These are phyloP conservation scores for Ogataea trehaloabstinens DNA, from an alignment of 805 yeast genomes.

Conservation along the genomic window DNA sequence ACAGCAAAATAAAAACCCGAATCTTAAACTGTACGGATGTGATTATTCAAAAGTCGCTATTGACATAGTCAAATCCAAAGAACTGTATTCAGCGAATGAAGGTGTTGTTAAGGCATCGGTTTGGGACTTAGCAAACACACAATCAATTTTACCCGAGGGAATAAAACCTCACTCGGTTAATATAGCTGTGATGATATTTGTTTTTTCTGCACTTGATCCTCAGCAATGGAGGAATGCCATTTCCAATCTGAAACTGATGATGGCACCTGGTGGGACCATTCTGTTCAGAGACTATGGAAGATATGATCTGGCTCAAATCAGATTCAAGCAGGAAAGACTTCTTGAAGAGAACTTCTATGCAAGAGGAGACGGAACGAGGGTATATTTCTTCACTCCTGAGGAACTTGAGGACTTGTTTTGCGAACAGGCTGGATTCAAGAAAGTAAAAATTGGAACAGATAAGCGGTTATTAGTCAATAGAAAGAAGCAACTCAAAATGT, in stretches of 20 bases:
- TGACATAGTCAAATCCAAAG: slow-evolving; percentile 69
- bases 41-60: slow-evolving; percentile 91
- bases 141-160: slow-evolving; percentile 76
- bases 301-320: slow-evolving; percentile 90
- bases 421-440: slow-evolving; percentile 50
- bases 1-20: slow-evolving; percentile 76
- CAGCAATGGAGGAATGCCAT: slow-evolving; percentile 87
- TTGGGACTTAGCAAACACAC: slow-evolving; percentile 89
- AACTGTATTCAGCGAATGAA: slow-evolving; percentile 53
- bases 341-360: slow-evolving; percentile 92
- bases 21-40: slow-evolving; percentile 73
- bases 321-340: slow-evolving; percentile 85
- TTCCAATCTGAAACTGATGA: slow-evolving; percentile 59
- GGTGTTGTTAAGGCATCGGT: slow-evolving; percentile 72
- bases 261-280: slow-evolving; percentile 92
- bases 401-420: slow-evolving; percentile 77
- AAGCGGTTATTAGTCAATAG: slow-evolving; percentile 88
- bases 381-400: slow-evolving; percentile 94
- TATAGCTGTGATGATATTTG: slow-evolving; percentile 91
- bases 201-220: slow-evolving; percentile 89
- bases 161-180: slow-evolving; percentile 81
- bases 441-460: slow-evolving; percentile 81
- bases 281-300: slow-evolving; percentile 93
- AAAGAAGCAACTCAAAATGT: slow-evolving; percentile 91
- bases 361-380: slow-evolving; percentile 97